Percentiles rank a stretch among this genome's conserved stretches.
phyloP scores from a whole-genome alignment of 352 stramenopile genomes.

The Pythium apleroticum region DNA sequence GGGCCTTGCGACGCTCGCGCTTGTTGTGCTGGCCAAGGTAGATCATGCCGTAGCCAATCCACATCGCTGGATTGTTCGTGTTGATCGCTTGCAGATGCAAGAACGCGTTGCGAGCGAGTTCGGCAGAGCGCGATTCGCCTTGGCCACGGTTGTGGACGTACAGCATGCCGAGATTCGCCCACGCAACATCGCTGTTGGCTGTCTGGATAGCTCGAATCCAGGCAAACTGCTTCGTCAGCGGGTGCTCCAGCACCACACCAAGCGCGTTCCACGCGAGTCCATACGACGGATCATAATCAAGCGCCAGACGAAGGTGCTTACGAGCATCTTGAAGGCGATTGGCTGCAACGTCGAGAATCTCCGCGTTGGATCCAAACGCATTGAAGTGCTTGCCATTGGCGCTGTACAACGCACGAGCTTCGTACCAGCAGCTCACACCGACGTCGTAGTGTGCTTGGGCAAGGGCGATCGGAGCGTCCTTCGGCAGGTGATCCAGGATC shows the following conservation, averaged over 20 bases:
- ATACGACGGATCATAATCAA: slow-evolving; percentile 46
- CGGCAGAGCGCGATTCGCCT: slow-evolving; percentile 17
- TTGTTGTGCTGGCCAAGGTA: slow-evolving; percentile 41
- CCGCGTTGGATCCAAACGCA: slow-evolving; percentile 39
- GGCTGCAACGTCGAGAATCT: slow-evolving; percentile 35
- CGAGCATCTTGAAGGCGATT: slow-evolving; percentile 45
- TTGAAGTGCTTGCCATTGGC: slow-evolving; percentile 33
- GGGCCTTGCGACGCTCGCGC: slow-evolving; percentile 45
- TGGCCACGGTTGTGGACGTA: slow-evolving; percentile 47
- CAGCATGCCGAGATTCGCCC: slow-evolving; percentile 85
- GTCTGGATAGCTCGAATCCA: slow-evolving; percentile 71
- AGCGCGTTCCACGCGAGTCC: slow-evolving; percentile 80
- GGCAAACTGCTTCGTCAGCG: slow-evolving; percentile 78
- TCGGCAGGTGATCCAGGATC: slow-evolving; percentile 18
- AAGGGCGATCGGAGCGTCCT: slow-evolving; percentile 7
- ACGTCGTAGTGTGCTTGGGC: slow-evolving; percentile 68
- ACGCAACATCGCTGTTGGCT: slow-evolving; percentile 61
- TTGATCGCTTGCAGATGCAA: slow-evolving; percentile 84
- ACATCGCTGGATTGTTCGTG: slow-evolving; percentile 81
- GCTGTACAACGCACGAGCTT: slow-evolving; percentile 55
- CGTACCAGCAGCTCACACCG: slow-evolving; percentile 77
- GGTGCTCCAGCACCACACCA: slow-evolving; percentile 54
- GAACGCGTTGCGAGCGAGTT: slow-evolving; percentile 72
- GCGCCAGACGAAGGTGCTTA: slow-evolving; percentile 14
- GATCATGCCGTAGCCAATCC: slow-evolving; percentile 85